A percentile compares a stretch with the other conserved stretches of the same genome.
These are phyloP conservation scores for Urostyla sp. DNA, from an alignment of 73 alveolate genomes.

Conservation along the genomic window DNA sequence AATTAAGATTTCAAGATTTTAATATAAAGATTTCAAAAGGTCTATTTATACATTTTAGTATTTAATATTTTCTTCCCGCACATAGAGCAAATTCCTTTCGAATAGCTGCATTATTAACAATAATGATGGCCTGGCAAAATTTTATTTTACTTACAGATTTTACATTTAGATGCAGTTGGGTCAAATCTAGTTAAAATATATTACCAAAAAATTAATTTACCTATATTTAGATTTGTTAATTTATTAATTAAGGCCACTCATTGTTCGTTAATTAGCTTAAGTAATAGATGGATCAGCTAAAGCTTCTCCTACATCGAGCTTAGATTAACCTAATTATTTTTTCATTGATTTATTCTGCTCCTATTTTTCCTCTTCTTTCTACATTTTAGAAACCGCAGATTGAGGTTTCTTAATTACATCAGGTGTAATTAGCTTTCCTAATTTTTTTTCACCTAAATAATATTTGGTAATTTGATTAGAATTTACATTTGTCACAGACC, in stretches of 20 bases:
- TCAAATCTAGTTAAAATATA: background rate
- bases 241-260: constrained; percentile 29
- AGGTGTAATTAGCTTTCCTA: constrained; percentile 24
- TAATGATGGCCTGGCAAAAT: constrained; percentile 38
- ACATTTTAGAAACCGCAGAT: background rate
- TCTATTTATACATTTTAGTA: constrained; percentile 33
- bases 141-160: constrained; percentile 16
- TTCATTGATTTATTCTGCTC: background rate
- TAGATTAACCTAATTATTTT: background rate
- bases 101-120: constrained; percentile 33
- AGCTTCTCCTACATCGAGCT: background rate
- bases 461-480: background rate
- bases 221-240: background rate
- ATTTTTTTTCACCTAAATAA: constrained; percentile 18
- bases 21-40: background rate
- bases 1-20: background rate
- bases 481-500: constrained; percentile 27
- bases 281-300: background rate
- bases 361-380: background rate
- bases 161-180: constrained; percentile 30
- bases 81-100: constrained; percentile 48
- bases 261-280: constrained; percentile 5
- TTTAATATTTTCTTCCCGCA: constrained; percentile 31
- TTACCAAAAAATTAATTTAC: background rate
- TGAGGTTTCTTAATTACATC: background rate